Evolutionary conservation across 305 asterid species (phyloP), one percentile per base, ranked within the genome.

Genomic region (Petunia hybrid): DNA sequence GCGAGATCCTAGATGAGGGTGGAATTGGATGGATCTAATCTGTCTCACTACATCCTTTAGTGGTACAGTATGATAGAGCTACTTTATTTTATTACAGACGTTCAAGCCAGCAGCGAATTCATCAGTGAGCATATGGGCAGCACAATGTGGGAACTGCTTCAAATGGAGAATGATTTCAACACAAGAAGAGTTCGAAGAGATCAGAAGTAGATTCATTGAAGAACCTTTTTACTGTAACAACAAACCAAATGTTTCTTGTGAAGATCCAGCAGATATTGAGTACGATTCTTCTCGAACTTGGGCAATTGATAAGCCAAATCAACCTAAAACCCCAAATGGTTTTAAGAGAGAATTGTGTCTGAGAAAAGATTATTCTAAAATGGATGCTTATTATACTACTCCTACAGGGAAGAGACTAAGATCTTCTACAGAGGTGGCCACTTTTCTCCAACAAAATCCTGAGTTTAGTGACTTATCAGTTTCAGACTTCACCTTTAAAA

Each of bases 141-240:
- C 39, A 42, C 94, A 92, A 14, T 89, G 93, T 16, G 86, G 83
- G 16, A 82, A 83, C 63, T 92, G 94, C 85, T 82, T 78, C 81
- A 92, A 90, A 76, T 92, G 97, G 93, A 85, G 95, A 79, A 35
- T 63, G 8, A 85, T 92, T 41, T 86, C 88, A 1, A 85, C 87
- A 12, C 80, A 84, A 76, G 92, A 89, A 76, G 92, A 89, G 81
- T 92, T 80, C 35, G 95, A 89, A 74, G 90, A 92, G 42, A 85
- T 88, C 66, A 85, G 91, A 68, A 86, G 88, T 79, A 92, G 75
- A 67, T 67, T 88, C 70, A 42, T n/a, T 1, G 89, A 87, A 61
- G 89, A 89, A 39, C 92, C 94, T n/a, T 89, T 89, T 80, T 62
- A 81, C 35, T 92, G 95, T 84, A 80, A 83, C 84, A 87, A 82